A percentile compares a stretch with the other conserved stretches of the same genome.
Conservation (phyloP, 768 basidiomycete genomes). For the Thelephora aurantiotincta region DNA sequence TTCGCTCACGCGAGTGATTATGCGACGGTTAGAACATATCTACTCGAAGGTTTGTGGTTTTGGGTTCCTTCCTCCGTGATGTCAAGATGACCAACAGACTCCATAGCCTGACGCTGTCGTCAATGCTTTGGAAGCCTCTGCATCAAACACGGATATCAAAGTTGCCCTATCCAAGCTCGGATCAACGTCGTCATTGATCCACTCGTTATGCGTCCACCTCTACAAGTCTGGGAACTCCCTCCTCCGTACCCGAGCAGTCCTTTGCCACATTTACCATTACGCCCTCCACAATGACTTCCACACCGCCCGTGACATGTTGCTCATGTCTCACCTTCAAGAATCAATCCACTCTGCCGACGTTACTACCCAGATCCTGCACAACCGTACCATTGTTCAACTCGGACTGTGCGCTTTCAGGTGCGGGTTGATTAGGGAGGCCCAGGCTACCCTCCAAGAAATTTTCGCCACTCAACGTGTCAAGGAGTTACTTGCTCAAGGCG, state of each 20-base stretch:
- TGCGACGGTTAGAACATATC: slow-evolving; percentile 94
- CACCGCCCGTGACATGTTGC: slow-evolving; percentile 91
- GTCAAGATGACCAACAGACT: slow-evolving; percentile 3
- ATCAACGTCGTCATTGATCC: slow-evolving; percentile 66
- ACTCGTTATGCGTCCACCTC: slow-evolving; percentile 79
- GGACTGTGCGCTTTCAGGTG: slow-evolving; percentile 94
- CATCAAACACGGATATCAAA: slow-evolving; percentile 32
- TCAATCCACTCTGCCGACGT: slow-evolving; percentile 94
- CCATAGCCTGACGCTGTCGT: slow-evolving; percentile 87
- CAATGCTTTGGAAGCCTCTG: slow-evolving; percentile 67
- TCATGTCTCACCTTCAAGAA: slow-evolving; percentile 98
- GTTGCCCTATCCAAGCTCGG: slow-evolving; percentile 43
- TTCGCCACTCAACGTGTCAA: slow-evolving; percentile 95
- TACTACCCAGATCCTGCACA: slow-evolving; percentile 94
- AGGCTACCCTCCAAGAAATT: slow-evolving; percentile 86
- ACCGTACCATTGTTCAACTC: slow-evolving; percentile 92
- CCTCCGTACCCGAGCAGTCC: slow-evolving; percentile 90
- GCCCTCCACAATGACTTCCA: slow-evolving; percentile 95
- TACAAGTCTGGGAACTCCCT: slow-evolving; percentile 89
- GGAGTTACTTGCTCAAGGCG: slow-evolving; percentile 92
- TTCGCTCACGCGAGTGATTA: slow-evolving; percentile 74
- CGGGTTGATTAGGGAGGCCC: slow-evolving; percentile 88
- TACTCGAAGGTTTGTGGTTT: slow-evolving; percentile 73
- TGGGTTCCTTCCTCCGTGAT: not conserved
- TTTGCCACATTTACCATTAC: slow-evolving; percentile 94